A percentile compares a stretch with the other conserved stretches of the same genome.
These are phyloP conservation scores for Podospora comata DNA, from an alignment of 495 filamentous ascomycete genomes.

Conservation along the genomic window DNA sequence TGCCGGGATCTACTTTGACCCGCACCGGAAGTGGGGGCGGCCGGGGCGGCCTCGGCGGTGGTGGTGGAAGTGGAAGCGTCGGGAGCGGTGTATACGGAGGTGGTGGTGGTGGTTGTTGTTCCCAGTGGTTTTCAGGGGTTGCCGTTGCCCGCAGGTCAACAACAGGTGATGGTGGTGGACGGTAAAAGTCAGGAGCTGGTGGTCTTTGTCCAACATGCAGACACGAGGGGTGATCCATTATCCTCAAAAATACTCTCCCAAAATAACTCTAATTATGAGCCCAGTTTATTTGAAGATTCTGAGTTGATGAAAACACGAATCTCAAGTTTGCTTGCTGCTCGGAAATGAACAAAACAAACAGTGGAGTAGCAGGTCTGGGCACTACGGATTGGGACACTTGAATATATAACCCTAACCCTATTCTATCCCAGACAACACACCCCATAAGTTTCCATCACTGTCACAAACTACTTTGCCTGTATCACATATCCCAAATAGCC, in stretches of 20 bases:
- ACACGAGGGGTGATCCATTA: not conserved
- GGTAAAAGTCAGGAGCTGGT: not conserved
- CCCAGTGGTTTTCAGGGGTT: conserved; percentile 2
- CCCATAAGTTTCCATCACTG: too few species aligned
- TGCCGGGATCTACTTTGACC: not conserved
- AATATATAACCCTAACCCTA: not conserved
- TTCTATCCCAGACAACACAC: not conserved
- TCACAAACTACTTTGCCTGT: too few species aligned
- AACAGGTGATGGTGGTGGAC: not conserved
- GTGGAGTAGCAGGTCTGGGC: not conserved
- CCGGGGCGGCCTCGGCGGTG: conserved; percentile 4
- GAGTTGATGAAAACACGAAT: not conserved
- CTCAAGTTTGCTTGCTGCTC: not conserved
- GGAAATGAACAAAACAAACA: not conserved
- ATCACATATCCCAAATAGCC: too few species aligned
- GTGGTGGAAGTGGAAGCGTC: conserved; percentile 1
- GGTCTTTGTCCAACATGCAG: not conserved
- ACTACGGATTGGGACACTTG: not conserved
- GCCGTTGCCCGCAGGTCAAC: not conserved
- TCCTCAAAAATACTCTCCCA: too few species aligned
- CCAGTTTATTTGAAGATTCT: not conserved
- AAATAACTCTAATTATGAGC: not conserved
- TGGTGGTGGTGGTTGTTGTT: not conserved
- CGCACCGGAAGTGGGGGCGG: conserved; percentile 9
- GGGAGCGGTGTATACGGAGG: not conserved